phyloP scores from a whole-genome alignment of 805 yeast genomes.

The Spathaspora gorwiae region DNA sequence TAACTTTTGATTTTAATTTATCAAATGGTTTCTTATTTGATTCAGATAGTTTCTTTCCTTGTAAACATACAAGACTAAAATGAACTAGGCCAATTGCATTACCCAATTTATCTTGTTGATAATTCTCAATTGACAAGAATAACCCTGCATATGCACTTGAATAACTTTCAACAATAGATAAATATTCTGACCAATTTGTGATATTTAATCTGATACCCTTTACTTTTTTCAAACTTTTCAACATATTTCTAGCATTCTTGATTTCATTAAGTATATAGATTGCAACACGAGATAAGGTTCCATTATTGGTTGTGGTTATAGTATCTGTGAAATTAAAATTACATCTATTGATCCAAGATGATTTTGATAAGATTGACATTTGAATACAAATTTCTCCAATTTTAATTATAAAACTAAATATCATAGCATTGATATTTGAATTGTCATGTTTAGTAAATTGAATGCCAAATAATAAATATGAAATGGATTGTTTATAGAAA shows the following conservation, averaged over 20 bases:
- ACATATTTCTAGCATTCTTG: constrained; percentile 16
- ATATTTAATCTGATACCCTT: constrained; percentile 5
- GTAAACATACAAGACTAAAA: constrained; percentile 30
- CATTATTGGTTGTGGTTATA: constrained; percentile 23
- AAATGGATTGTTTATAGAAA: constrained; percentile 28
- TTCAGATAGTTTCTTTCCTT: constrained; percentile 22
- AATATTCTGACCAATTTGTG: constrained; percentile 26
- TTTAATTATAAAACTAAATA: constrained; percentile 16
- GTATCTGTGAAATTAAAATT: constrained; percentile 16
- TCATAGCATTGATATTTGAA: background rate
- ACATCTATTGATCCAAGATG: constrained; percentile 33
- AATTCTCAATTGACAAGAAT: constrained; percentile 42
- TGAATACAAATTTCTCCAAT: constrained; percentile 31
- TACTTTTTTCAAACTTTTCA: constrained; percentile 1
- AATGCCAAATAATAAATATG: constrained; percentile 22
- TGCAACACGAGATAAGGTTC: constrained; percentile 43
- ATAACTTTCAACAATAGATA: constrained; percentile 28
- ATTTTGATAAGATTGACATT: constrained; percentile 35
- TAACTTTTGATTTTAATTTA: constrained; percentile 22
- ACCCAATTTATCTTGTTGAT: constrained; percentile 43
- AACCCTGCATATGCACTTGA: constrained; percentile 40
- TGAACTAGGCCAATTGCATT: constrained; percentile 44
- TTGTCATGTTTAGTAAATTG: background rate
- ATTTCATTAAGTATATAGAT: constrained; percentile 36
- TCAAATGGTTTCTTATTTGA: constrained; percentile 7